A percentile compares a stretch with the other conserved stretches of the same genome.
phyloP scores from a whole-genome alignment of 169 alveolate genomes.

The Eimeria necatrix region DNA sequence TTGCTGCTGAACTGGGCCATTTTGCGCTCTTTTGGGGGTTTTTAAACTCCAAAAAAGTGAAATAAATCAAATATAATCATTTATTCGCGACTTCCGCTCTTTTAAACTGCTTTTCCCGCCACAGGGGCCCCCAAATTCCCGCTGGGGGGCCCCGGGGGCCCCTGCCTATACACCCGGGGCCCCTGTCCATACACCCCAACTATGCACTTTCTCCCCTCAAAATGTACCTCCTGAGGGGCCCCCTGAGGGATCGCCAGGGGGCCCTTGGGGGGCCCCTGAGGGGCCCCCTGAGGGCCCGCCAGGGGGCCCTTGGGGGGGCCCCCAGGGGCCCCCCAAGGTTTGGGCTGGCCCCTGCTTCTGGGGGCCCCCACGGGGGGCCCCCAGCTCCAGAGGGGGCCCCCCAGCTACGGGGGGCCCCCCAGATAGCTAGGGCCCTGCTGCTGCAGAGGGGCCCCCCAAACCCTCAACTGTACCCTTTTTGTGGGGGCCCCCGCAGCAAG shows the following conservation, averaged over 20 bases:
- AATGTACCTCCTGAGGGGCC: background rate
- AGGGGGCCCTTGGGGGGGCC: background rate
- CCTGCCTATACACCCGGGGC: background rate
- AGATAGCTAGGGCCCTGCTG: too few relatives aligned
- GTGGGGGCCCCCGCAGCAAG: background rate
- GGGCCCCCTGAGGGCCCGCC: background rate
- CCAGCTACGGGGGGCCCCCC: too few relatives aligned
- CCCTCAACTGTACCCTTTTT: background rate
- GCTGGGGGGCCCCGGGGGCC: background rate
- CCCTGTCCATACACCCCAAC: background rate
- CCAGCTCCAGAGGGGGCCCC: background rate
- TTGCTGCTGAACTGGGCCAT: too few relatives aligned
- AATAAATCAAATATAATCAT: too few relatives aligned
- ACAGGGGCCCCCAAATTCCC: background rate
- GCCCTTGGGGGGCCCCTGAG: background rate
- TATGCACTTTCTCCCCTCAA: background rate
- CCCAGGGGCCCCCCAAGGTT: conserved; percentile 1
- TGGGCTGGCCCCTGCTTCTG: background rate
- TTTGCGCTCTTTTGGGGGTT: too few relatives aligned
- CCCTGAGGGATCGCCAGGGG: background rate
- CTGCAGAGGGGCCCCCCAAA: conserved; percentile 23
- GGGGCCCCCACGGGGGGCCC: background rate
- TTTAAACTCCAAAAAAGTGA: too few relatives aligned
- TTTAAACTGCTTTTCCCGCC: too few relatives aligned
- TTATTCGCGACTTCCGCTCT: too few relatives aligned